These are phyloP conservation scores for Plasmopara halstedii DNA, from an alignment of 352 stramenopile species.

Conservation along the genomic window DNA sequence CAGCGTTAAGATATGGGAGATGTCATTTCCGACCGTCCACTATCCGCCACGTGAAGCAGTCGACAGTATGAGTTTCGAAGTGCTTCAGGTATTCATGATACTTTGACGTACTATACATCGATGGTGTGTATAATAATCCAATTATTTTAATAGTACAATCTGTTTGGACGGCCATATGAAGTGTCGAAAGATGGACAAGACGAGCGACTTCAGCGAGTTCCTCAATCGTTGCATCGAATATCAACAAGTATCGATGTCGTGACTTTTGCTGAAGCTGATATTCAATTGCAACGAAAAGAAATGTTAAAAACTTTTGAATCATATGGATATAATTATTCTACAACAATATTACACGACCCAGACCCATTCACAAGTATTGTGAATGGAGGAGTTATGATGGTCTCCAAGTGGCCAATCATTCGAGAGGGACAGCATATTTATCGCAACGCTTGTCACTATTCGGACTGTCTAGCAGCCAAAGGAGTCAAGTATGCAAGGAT, in stretches of 20 bases:
- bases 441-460: slow-evolving; percentile 68
- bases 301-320: slow-evolving; percentile 58
- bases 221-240: slow-evolving; percentile 34
- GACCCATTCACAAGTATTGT: slow-evolving; percentile 76
- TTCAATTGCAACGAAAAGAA: slow-evolving; percentile 33
- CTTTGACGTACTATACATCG: not conserved
- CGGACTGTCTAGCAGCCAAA: slow-evolving; percentile 76
- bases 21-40: slow-evolving; percentile 1
- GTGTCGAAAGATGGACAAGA: slow-evolving; percentile 65
- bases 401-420: slow-evolving; percentile 77
- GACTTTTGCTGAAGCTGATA: slow-evolving; percentile 68
- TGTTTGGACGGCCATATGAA: slow-evolving; percentile 63
- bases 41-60: not conserved
- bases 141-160: slow-evolving; percentile 60
- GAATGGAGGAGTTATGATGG: slow-evolving; percentile 73
- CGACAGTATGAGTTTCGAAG: slow-evolving; percentile 39
- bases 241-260: slow-evolving; percentile 60
- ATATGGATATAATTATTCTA: slow-evolving; percentile 53
- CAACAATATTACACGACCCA: slow-evolving; percentile 61
- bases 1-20: slow-evolving; percentile 3
- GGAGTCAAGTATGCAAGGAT: slow-evolving; percentile 77
- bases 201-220: slow-evolving; percentile 55
- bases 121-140: not conserved
- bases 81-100: slow-evolving; percentile 36
- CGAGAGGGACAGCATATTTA: slow-evolving; percentile 76